phyloP scores from a whole-genome alignment of 176 grass and related monocot genomes.

The Phyllostachys edulis region DNA sequence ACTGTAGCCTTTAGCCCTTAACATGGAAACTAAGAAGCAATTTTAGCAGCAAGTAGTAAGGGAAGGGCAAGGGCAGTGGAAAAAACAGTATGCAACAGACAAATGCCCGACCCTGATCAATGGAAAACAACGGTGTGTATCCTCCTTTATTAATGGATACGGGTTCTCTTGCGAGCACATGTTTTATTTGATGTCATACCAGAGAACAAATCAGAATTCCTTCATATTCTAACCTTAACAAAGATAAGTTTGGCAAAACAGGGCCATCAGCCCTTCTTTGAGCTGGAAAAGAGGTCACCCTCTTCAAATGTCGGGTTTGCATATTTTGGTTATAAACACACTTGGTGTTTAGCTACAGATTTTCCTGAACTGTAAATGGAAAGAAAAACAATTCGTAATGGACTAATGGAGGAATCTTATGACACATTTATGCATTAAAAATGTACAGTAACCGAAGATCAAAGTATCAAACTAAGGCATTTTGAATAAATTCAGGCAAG shows the following conservation, averaged over 20 bases:
- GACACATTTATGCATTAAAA: neutral
- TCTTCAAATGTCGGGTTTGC: neutral
- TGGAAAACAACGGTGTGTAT: neutral
- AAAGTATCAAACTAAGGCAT: neutral
- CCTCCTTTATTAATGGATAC: neutral
- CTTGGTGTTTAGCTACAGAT: neutral
- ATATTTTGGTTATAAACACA: neutral
- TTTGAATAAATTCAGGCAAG: neutral
- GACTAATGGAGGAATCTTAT: constrained; percentile 2
- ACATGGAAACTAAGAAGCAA: neutral
- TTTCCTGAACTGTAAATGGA: neutral
- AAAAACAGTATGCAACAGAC: neutral
- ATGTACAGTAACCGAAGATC: neutral
- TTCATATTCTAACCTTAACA: neutral
- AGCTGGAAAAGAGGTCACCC: neutral
- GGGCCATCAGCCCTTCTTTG: neutral
- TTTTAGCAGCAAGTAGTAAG: constrained; percentile 1
- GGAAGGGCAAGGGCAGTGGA: neutral
- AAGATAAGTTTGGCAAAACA: neutral
- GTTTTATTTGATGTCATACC: constrained; percentile 15
- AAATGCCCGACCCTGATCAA: neutral
- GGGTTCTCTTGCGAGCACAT: neutral
- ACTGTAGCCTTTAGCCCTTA: neutral
- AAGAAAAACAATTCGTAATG: neutral
- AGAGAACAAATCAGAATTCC: neutral